phyloP scores from a whole-genome alignment of 768 basidiomycete species.

The Boletus insuetus region DNA sequence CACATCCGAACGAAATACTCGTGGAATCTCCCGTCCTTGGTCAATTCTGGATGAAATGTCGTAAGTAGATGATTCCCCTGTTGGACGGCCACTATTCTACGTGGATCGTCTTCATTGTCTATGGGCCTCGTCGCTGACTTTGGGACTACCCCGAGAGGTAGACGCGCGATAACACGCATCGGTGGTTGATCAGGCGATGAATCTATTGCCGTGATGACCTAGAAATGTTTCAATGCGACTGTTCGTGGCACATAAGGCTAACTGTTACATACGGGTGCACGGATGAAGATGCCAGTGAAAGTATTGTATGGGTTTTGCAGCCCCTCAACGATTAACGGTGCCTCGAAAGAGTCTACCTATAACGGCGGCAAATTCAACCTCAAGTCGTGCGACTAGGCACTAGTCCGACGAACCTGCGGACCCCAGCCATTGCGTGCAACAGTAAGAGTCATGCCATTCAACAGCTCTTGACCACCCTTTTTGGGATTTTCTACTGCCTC shows the following conservation, averaged over 20 bases:
- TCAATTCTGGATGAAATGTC: conserved; percentile 93
- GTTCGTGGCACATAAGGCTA: not conserved
- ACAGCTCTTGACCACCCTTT: conserved; percentile 83
- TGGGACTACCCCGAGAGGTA: conserved; percentile 54
- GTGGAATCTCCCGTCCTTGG: conserved; percentile 83
- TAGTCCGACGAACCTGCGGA: conserved; percentile 59
- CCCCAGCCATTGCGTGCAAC: conserved; percentile 92
- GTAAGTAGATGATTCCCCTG: conserved; percentile 86
- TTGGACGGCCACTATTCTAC: conserved; percentile 76
- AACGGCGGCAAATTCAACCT: not conserved
- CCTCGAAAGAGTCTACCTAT: conserved; percentile 90
- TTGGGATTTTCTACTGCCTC: conserved; percentile 72
- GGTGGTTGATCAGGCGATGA: conserved; percentile 49
- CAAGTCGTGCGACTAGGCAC: not conserved
- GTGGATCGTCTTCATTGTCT: conserved; percentile 50
- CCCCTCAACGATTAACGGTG: conserved; percentile 60
- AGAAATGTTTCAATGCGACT: not conserved
- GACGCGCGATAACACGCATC: conserved; percentile 67
- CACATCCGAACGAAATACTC: conserved; percentile 85
- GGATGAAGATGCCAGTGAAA: conserved; percentile 89
- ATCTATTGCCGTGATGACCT: conserved; percentile 64
- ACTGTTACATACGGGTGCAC: conserved; percentile 68
- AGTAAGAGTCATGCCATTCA: conserved; percentile 76
- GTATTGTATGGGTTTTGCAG: conserved; percentile 57
- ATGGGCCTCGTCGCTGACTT: conserved; percentile 34